A percentile compares a stretch with the other conserved stretches of the same genome.
phyloP scores from a whole-genome alignment of 2,329 filamentous ascomycete genomes.

The Aphanoascus verrucosus region DNA sequence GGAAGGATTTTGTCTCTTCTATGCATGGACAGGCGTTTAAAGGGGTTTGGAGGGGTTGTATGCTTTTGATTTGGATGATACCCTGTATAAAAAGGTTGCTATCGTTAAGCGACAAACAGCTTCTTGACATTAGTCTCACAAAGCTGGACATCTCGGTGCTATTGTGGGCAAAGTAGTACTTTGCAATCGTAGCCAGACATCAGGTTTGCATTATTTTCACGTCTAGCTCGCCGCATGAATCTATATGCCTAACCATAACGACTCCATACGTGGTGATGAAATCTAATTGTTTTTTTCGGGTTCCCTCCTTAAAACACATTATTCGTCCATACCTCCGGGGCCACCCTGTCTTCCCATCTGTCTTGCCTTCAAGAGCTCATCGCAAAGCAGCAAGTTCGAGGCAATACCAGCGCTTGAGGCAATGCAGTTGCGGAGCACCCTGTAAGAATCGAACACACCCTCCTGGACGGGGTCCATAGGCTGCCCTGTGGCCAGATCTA shows the following conservation, averaged over 20 bases:
- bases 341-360: slow-evolving; percentile 60
- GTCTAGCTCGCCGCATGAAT: not conserved
- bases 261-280: not conserved
- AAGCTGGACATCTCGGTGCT: not conserved
- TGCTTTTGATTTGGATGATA: slow-evolving; percentile 8
- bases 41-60: not conserved
- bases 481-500: slow-evolving; percentile 77
- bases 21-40: slow-evolving; percentile 12
- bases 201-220: not conserved
- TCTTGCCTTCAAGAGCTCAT: slow-evolving; percentile 92
- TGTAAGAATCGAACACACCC: slow-evolving; percentile 92
- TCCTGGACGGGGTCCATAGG: slow-evolving; percentile 91
- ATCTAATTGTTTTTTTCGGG: slow-evolving; percentile 3
- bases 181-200: too few relatives aligned
- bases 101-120: not conserved
- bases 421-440: slow-evolving; percentile 84
- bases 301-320: slow-evolving; percentile 17
- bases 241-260: not conserved
- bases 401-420: slow-evolving; percentile 92
- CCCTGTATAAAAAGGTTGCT: slow-evolving; percentile 10
- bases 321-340: slow-evolving; percentile 36
- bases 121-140: not conserved
- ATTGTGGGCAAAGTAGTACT: not conserved
- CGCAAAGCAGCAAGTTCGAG: slow-evolving; percentile 86
- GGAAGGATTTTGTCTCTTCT: not conserved